These are phyloP conservation scores for Pterula multifida DNA, from an alignment of 1,284 basidiomycete species.

Conservation along the genomic window DNA sequence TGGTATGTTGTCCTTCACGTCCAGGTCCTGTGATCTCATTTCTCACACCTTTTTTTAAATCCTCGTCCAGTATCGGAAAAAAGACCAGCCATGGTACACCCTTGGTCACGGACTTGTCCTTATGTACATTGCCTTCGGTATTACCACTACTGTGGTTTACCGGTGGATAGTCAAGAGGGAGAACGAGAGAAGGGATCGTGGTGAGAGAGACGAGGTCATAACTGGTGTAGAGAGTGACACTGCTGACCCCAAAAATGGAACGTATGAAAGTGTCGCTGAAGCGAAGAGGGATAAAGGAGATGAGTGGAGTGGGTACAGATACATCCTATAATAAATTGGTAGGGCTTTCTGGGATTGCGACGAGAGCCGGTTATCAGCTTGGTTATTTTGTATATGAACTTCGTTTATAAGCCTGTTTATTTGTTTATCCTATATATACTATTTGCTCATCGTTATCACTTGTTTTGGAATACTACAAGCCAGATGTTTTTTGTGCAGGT, in stretches of 20 bases:
- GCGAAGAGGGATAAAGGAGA: constrained; percentile 48
- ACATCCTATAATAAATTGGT: constrained; percentile 15
- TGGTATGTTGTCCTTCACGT: constrained; percentile 28
- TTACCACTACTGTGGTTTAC: constrained; percentile 35
- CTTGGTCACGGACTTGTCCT: constrained; percentile 58
- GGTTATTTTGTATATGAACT: too few species aligned
- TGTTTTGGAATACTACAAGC: too few species aligned
- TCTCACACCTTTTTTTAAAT: constrained; percentile 2
- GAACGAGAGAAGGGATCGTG: constrained; percentile 49
- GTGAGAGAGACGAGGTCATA: constrained; percentile 60
- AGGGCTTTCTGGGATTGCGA: not conserved
- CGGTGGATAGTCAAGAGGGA: constrained; percentile 40
- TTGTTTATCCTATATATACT: too few species aligned
- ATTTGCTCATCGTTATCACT: too few species aligned
- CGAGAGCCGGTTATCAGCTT: too few species aligned
- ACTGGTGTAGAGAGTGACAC: constrained; percentile 25
- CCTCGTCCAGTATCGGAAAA: constrained; percentile 43
- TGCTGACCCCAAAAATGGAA: constrained; percentile 29
- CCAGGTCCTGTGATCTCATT: not conserved
- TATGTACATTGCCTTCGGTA: constrained; percentile 57
- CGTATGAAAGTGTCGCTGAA: constrained; percentile 33
- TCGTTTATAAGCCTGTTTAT: too few species aligned
- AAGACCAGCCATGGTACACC: constrained; percentile 58
- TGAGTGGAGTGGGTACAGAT: constrained; percentile 47
- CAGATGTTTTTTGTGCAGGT: too few species aligned